A percentile compares a stretch with the other conserved stretches of the same genome.
phyloP scores from a whole-genome alignment of 1,284 basidiomycete species.

The Austropuccinia psidii region DNA sequence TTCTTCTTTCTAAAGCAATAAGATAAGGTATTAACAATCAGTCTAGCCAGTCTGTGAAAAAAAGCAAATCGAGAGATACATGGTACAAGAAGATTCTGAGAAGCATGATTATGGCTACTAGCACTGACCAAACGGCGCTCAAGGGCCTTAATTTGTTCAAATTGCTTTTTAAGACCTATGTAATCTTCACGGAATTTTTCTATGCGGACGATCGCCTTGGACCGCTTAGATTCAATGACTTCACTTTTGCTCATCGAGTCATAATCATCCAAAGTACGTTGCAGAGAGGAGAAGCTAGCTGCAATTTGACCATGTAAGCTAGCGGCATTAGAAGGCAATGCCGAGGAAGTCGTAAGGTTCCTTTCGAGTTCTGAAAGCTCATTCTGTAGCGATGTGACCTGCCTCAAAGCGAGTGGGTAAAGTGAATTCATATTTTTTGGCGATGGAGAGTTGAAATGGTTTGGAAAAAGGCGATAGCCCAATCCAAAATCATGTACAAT shows the following conservation, averaged over 20 bases:
- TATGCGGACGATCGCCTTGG: conserved; percentile 67
- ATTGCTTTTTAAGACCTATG: conserved; percentile 49
- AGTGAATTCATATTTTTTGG: conserved; percentile 54
- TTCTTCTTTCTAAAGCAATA: conserved; percentile 17
- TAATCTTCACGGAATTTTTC: conserved; percentile 51
- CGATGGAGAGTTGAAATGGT: no score
- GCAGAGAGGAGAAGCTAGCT: conserved; percentile 82
- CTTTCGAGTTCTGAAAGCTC: conserved; percentile 56
- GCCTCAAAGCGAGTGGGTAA: conserved; percentile 83
- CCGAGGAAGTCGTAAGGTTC: conserved; percentile 16
- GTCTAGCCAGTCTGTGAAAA: conserved; percentile 1
- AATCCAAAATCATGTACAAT: no score
- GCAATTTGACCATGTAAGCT: conserved; percentile 68
- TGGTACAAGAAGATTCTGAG: neutral
- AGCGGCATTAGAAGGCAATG: conserved; percentile 34
- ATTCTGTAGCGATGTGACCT: conserved; percentile 75
- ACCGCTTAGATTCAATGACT: conserved; percentile 84
- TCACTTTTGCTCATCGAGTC: conserved; percentile 90
- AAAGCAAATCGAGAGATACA: neutral
- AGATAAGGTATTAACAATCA: neutral
- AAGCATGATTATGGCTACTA: neutral
- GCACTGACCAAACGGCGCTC: conserved; percentile 45
- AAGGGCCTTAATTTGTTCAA: conserved; percentile 49
- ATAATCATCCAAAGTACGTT: conserved; percentile 86
- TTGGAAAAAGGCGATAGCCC: no score